These are phyloP conservation scores for Ceratobasidium sp. DNA, from an alignment of 1,284 basidiomycete species.

Conservation along the genomic window DNA sequence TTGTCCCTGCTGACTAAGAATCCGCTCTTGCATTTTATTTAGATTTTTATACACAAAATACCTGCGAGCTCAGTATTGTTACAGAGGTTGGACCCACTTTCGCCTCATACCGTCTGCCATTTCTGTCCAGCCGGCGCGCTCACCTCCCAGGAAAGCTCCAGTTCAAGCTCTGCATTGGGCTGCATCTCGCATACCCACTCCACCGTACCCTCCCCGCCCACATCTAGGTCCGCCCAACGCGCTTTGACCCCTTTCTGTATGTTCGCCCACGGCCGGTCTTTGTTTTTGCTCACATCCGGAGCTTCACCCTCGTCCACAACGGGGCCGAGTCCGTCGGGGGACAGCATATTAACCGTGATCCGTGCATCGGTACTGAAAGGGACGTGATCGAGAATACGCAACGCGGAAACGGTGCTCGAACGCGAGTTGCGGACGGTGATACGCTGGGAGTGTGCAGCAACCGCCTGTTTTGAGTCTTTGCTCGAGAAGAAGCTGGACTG, in stretches of 20 bases:
- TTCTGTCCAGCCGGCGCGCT: conserved; percentile 42
- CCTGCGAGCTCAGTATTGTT: not conserved
- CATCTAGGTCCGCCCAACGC: conserved; percentile 35
- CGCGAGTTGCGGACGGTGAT: conserved; percentile 51
- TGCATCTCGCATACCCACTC: conserved; percentile 47
- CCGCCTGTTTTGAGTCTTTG: conserved; percentile 41
- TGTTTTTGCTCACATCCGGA: conserved; percentile 10
- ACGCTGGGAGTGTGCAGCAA: conserved; percentile 48
- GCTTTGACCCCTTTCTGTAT: conserved; percentile 16
- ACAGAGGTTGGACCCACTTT: not conserved
- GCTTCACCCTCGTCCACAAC: conserved; percentile 3
- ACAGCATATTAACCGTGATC: conserved; percentile 49
- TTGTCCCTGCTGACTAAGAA: too few species aligned
- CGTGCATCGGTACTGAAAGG: conserved; percentile 49
- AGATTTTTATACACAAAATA: not conserved
- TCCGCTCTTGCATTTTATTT: too few species aligned
- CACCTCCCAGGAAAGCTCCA: conserved; percentile 47
- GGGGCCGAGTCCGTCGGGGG: conserved; percentile 47
- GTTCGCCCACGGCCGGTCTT: conserved; percentile 15
- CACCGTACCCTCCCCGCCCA: conserved; percentile 48
- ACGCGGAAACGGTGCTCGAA: conserved; percentile 19
- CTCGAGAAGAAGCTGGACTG: conserved; percentile 23
- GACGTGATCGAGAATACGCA: conserved; percentile 50
- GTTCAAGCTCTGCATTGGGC: conserved; percentile 37
- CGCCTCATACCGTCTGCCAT: conserved; percentile 36